A percentile compares a stretch with the other conserved stretches of the same genome.
These are phyloP conservation scores for Dothistroma septosporum DNA, from an alignment of 2,329 filamentous ascomycete species.

Conservation along the genomic window DNA sequence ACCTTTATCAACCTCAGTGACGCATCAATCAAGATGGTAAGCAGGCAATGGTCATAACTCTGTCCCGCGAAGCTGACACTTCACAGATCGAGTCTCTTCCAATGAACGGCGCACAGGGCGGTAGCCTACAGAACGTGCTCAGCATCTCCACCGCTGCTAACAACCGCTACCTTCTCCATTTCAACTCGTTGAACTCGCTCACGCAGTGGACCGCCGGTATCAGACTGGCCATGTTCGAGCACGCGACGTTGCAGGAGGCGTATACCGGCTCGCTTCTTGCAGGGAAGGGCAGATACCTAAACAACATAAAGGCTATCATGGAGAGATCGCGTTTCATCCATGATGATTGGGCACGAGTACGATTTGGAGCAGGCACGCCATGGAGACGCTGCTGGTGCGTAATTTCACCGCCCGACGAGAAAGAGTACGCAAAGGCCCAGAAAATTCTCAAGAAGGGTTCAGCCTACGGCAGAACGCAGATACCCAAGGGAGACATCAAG, in stretches of 20 bases:
- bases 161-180: conserved; percentile 92
- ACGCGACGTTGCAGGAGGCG: conserved; percentile 87
- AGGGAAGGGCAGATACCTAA: conserved; percentile 82
- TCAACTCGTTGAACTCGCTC: conserved; percentile 88
- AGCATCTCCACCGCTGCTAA: conserved; percentile 93
- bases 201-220: conserved; percentile 96
- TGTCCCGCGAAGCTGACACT: conserved; percentile 6
- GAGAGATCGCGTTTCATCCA: conserved; percentile 71
- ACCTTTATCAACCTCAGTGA: conserved; percentile 97
- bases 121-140: conserved; percentile 87
- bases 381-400: conserved; percentile 98
- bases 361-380: conserved; percentile 91
- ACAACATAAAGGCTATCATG: conserved; percentile 87
- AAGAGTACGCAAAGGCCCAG: conserved; percentile 77
- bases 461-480: conserved; percentile 70
- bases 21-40: conserved; percentile 95
- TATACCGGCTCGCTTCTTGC: conserved; percentile 95
- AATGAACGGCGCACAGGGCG: conserved; percentile 69
- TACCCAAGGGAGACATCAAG: conserved; percentile 82
- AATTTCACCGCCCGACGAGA: conserved; percentile 86
- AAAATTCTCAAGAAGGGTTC: conserved; percentile 80
- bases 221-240: conserved; percentile 88
- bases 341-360: conserved; percentile 90
- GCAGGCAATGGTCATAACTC: background rate
- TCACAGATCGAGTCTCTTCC: conserved; percentile 65